phyloP scores from a whole-genome alignment of 345 rosid genomes.

The Ceriops zippeliana region DNA sequence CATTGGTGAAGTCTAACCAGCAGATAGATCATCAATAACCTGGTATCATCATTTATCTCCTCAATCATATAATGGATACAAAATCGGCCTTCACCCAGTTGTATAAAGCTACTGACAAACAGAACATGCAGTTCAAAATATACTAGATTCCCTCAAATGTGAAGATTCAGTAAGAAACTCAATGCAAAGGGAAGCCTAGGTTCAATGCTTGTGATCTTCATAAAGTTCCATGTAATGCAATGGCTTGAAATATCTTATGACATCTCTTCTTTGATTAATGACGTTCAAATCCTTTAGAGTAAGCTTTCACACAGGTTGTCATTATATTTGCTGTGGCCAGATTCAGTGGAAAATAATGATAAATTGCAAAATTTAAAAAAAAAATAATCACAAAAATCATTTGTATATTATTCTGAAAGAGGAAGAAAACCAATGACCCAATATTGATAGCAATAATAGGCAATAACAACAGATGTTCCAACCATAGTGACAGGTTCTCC shows the following conservation, averaged over 20 bases:
- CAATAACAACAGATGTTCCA: neutral
- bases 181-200: no score
- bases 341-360: no score
- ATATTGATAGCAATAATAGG: neutral
- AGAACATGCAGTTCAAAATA: neutral
- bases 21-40: neutral
- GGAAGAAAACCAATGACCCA: neutral
- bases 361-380: neutral
- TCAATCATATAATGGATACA: neutral
- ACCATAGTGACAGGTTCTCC: neutral
- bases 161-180: no score
- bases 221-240: no score
- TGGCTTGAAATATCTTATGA: no score
- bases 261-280: no score
- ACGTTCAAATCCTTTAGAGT: neutral
- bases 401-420: neutral
- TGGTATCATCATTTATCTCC: neutral
- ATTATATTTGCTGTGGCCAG: neutral
- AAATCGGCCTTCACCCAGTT: conserved; percentile 1
- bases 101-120: neutral
- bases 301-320: neutral
- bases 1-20: neutral
- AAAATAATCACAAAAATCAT: neutral
- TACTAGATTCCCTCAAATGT: no score
- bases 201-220: no score